Evolutionary conservation across 2,329 filamentous ascomycete genomes (phyloP).

Genomic region (Neocucurbitaria cava): DNA sequence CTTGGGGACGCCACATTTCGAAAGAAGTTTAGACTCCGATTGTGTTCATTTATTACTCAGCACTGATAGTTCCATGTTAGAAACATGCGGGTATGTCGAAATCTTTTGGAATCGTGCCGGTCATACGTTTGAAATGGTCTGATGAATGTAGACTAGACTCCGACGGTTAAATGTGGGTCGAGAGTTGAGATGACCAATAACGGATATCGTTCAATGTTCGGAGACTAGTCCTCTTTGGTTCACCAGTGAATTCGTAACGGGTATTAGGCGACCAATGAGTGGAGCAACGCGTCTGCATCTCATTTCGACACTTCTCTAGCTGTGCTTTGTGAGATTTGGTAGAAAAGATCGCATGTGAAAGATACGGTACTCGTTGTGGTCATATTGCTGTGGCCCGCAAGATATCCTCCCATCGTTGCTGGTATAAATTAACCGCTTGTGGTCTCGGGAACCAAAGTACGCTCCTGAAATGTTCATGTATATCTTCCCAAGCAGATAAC

Average conservation of each 20-base stretch:
- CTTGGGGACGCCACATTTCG: not conserved
- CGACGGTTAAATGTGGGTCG: not conserved
- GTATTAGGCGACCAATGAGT: not conserved
- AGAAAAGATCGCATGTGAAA: not conserved
- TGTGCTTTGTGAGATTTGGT: too few relatives aligned
- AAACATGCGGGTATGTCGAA: not conserved
- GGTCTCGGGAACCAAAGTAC: slow-evolving; percentile 19
- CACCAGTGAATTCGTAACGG: not conserved
- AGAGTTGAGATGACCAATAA: not conserved
- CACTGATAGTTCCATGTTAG: too few relatives aligned
- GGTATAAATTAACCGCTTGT: slow-evolving; percentile 6
- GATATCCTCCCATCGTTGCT: slow-evolving; percentile 15
- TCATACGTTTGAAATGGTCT: not conserved
- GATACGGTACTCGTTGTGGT: not conserved
- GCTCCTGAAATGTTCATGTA: not conserved
- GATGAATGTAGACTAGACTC: slow-evolving; percentile 10
- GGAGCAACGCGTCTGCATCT: not conserved
- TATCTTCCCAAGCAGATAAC: slow-evolving; percentile 12
- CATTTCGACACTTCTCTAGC: not conserved
- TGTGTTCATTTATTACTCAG: not conserved
- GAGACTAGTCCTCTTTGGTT: slow-evolving; percentile 14
- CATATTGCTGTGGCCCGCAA: not conserved
- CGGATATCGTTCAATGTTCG: not conserved
- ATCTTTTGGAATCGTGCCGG: not conserved
- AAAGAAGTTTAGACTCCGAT: slow-evolving; percentile 6